Base-by-base conservation (phyloP, 2,329 filamentous ascomycete genomes). In the Cordyceps javanica region DNA sequence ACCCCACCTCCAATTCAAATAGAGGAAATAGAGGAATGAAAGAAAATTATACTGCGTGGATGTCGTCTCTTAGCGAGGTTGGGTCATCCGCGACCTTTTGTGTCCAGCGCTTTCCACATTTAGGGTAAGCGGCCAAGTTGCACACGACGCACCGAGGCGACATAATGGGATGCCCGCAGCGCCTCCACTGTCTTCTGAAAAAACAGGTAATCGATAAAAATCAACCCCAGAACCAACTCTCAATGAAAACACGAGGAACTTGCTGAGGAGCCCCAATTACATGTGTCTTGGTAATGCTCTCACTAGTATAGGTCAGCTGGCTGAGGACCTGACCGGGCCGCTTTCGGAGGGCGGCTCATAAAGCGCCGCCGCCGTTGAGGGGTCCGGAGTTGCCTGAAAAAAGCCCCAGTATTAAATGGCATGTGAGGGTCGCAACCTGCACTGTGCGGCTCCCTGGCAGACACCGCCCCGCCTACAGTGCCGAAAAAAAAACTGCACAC, bases 321-420 rank as follows among this genome's bases (percentile, higher is more conserved):
- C 41, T 6, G 21, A 3, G 30, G 9, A 46, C 26, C 25, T 53
- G 42, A 25, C 49, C 41, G 23, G 56, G 44, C 56, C 56, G 56
- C 56, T 58, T 58, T 58, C 56, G 56, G 56, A 58, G 56, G 54
- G 26, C 54, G 38, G 54, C 45, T 49, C 30, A 7, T 28, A 55
- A 34, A 50, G 34, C 34, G 25, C 54, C 44, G 45, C 30, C 41
- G 54, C 54, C 54, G 54, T 50, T 57, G 54, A 57, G 54, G 45
- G 53, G 34, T 32, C 54, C 45, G 25, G 34, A 38, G 39, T 26
- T 26, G 36, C 34, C 51, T n/a, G 30, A 44, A 39, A 25, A 44
- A 36, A 14, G 19, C 26, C 21, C 25, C 26, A 32, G 21, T 25
- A 21, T 7, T 23, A 14, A 45, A 42, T 54, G 19, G 53, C 42